Evolutionary conservation across 148 eudicot species (phyloP), one percentile per base, ranked within the genome.

Genomic region (Rhododendron vialii): DNA sequence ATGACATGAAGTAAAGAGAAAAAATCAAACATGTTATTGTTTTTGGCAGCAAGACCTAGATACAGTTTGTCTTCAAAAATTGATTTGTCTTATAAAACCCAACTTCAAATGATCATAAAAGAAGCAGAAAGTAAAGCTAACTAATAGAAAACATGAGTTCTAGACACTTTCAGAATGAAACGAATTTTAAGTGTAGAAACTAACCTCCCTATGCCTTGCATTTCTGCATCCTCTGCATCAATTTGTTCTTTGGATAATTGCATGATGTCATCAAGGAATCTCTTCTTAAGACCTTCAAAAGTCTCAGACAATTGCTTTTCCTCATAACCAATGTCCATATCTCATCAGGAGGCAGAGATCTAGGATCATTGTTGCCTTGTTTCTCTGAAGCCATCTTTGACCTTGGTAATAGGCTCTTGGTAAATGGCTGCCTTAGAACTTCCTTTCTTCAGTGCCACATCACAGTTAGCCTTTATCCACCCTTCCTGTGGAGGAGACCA

Each of bases 161-260:
- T 75, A 43, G 18, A 26, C 35, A 38, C 10, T 36, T 50, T 43
- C 7, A 35, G 15, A 86, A 47, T 7, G 43, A 43, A 22, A 18
- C 9, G 17, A 24, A 5, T 38, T 51, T 5, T 71, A 5, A 30
- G 82, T 4, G 18, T 35, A 69, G 50, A 63, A 57, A 78, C 92
- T 80, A 26, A 92, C 94, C 94, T 91, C 94, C 78, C 89, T 84
- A 55, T 92, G 94, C 83, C 94, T 88, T 59, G 91, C 85, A 89
- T 85, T 90, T 86, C 94, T 12, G 90, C 91, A 87, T 92, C 94
- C 84, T 92, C 94, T 47, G 92, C 92, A 87, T 92, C 94, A 78
- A 73, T 86, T 87, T 91, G 92, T 84, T 92, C 94, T 83, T 92
- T 92, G 87, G 89, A 88, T 80, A 92, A 88, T 87, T 92, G 88